phyloP scores from a whole-genome alignment of 2,329 filamentous ascomycete genomes.

The Fusarium coicis region DNA sequence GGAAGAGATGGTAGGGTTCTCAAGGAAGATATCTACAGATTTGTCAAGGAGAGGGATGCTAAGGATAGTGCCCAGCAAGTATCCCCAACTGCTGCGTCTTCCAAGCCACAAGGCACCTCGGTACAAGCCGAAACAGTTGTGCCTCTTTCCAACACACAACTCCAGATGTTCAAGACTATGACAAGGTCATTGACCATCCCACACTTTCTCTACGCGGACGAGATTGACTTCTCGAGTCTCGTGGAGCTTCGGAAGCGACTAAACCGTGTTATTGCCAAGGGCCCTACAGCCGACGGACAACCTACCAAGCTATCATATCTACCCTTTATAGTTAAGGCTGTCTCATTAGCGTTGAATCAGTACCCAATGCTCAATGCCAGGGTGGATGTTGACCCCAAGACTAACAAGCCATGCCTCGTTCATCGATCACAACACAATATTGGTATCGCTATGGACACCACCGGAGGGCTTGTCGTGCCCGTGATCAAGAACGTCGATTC shows the following conservation, averaged over 20 bases:
- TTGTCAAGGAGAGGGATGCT: constrained; percentile 66
- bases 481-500: constrained; percentile 86
- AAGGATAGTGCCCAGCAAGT: constrained; percentile 34
- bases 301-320: constrained; percentile 84
- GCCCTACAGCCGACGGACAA: constrained; percentile 57
- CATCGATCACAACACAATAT: constrained; percentile 92
- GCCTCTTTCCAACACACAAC: constrained; percentile 80
- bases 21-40: constrained; percentile 89
- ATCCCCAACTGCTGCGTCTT: constrained; percentile 39
- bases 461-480: constrained; percentile 86
- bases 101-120: constrained; percentile 42
- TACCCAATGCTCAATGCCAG: constrained; percentile 90
- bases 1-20: constrained; percentile 90
- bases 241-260: constrained; percentile 78
- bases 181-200: constrained; percentile 90
- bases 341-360: constrained; percentile 83
- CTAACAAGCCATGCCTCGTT: constrained; percentile 77
- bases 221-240: constrained; percentile 83
- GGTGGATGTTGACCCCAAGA: constrained; percentile 69
- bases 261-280: constrained; percentile 68
- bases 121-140: constrained; percentile 75
- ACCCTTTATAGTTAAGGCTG: constrained; percentile 94
- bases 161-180: constrained; percentile 98
- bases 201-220: constrained; percentile 95
- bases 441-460: constrained; percentile 94